phyloP scores from a whole-genome alignment of 1,139 yeast genomes.

The Wickerhamiella pararugosa region DNA sequence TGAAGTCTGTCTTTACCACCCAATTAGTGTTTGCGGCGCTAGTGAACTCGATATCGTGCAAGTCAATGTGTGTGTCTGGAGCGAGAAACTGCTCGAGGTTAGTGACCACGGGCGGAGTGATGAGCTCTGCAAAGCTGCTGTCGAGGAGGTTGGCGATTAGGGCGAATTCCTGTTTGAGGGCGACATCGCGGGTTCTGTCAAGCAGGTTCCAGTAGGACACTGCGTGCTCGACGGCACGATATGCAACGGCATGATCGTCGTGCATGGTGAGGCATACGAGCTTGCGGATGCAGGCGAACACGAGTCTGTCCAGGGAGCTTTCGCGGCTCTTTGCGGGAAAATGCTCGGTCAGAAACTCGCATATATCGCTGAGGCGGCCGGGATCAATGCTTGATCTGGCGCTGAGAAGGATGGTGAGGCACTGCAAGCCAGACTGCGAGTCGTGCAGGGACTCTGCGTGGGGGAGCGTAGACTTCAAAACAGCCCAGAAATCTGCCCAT shows the following conservation, averaged over 20 bases:
- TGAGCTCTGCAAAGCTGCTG: neutral
- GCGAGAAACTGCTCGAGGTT: neutral
- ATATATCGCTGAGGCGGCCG: no score
- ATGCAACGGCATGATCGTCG: neutral
- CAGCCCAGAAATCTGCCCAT: conserved; percentile 13
- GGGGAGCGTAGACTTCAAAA: conserved; percentile 10
- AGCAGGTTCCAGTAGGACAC: neutral
- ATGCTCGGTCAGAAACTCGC: neutral
- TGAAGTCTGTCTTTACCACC: neutral
- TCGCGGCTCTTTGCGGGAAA: neutral
- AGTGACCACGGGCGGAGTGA: neutral
- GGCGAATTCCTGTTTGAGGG: neutral
- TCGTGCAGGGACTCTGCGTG: neutral
- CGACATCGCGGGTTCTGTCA: neutral
- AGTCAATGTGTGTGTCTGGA: neutral
- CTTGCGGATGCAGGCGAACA: neutral
- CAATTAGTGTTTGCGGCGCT: no score
- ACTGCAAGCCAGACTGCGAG: neutral
- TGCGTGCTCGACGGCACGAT: neutral
- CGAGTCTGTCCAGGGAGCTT: neutral
- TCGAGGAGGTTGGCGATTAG: neutral
- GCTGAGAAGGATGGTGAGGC: neutral
- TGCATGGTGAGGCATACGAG: neutral
- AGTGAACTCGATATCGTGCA: neutral
- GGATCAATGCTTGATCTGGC: neutral